These are phyloP conservation scores for Neofusicoccum cordaticola DNA, from an alignment of 2,329 filamentous ascomycete species.

Conservation along the genomic window DNA sequence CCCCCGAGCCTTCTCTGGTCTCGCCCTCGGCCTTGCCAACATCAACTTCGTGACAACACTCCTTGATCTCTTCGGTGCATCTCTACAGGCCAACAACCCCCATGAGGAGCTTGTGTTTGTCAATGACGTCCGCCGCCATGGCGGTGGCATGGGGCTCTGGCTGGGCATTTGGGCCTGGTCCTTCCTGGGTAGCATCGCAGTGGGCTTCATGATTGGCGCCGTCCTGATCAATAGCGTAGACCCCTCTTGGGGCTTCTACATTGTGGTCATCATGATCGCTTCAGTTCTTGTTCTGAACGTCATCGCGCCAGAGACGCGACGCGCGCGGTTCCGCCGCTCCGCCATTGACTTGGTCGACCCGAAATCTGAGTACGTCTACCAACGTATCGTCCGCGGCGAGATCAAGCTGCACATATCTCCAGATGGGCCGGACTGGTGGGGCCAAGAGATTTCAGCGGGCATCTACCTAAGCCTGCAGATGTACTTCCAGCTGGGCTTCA, in stretches of 20 bases:
- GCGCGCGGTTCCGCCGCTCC: constrained; percentile 66
- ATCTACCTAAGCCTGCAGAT: constrained; percentile 65
- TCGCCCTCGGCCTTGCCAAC: constrained; percentile 69
- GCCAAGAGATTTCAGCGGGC: constrained; percentile 71
- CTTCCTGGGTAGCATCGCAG: constrained; percentile 66
- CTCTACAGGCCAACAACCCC: constrained; percentile 67
- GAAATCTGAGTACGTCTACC: constrained; percentile 43
- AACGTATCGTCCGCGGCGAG: constrained; percentile 63
- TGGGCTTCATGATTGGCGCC: constrained; percentile 72
- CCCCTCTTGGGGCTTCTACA: constrained; percentile 73
- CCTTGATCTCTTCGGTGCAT: constrained; percentile 73
- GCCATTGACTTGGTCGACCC: constrained; percentile 51
- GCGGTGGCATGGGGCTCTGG: constrained; percentile 78
- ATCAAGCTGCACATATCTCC: constrained; percentile 72
- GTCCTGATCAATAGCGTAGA: constrained; percentile 62
- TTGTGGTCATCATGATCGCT: constrained; percentile 66
- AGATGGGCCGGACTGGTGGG: constrained; percentile 73
- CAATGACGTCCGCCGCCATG: constrained; percentile 69
- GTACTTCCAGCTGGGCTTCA: constrained; percentile 71
- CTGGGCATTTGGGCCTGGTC: constrained; percentile 74
- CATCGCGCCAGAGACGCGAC: constrained; percentile 67
- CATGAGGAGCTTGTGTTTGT: constrained; percentile 68
- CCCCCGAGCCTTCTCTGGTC: constrained; percentile 64
- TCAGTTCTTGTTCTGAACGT: constrained; percentile 67
- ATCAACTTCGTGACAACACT: constrained; percentile 73